phyloP scores from a whole-genome alignment of 805 yeast species.

The Scheffersomyces lignosus region DNA sequence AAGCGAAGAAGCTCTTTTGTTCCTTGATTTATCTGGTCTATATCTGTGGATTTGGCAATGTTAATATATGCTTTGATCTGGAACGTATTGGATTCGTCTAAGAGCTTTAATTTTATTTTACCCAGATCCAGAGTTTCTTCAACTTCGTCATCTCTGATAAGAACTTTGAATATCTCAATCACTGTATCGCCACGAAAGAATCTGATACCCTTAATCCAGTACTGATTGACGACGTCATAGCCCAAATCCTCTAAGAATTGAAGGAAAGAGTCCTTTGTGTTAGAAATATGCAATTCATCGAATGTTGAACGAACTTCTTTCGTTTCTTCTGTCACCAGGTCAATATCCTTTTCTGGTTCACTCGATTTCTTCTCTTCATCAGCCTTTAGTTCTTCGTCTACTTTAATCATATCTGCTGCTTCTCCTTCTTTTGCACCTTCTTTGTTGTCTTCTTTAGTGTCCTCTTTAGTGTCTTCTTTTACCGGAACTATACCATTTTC shows the following conservation, averaged over 20 bases:
- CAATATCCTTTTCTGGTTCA: not conserved
- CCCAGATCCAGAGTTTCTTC: constrained; percentile 17
- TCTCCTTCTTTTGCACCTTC: constrained; percentile 1
- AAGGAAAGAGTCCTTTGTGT: constrained; percentile 36
- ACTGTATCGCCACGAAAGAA: constrained; percentile 62
- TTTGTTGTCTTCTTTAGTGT: constrained; percentile 1
- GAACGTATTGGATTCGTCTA: constrained; percentile 56
- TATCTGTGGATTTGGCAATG: constrained; percentile 69
- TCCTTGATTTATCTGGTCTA: constrained; percentile 67
- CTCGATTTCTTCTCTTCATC: constrained; percentile 1
- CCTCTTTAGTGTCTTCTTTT: not conserved
- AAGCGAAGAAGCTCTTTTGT: constrained; percentile 60
- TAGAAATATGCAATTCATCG: no score
- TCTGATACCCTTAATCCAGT: constrained; percentile 59
- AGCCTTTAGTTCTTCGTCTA: constrained; percentile 1
- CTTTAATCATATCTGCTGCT: not conserved
- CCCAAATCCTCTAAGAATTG: constrained; percentile 63
- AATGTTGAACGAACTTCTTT: no score
- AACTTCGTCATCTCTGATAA: constrained; percentile 34
- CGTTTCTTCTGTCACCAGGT: not conserved
- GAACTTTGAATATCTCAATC: constrained; percentile 56
- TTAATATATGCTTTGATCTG: constrained; percentile 69
- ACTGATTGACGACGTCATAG: constrained; percentile 62
- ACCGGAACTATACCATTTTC: no score
- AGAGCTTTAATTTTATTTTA: constrained; percentile 32